Base-by-base conservation (phyloP, 352 stramenopile species). In the Globisporangium echinulatum region DNA sequence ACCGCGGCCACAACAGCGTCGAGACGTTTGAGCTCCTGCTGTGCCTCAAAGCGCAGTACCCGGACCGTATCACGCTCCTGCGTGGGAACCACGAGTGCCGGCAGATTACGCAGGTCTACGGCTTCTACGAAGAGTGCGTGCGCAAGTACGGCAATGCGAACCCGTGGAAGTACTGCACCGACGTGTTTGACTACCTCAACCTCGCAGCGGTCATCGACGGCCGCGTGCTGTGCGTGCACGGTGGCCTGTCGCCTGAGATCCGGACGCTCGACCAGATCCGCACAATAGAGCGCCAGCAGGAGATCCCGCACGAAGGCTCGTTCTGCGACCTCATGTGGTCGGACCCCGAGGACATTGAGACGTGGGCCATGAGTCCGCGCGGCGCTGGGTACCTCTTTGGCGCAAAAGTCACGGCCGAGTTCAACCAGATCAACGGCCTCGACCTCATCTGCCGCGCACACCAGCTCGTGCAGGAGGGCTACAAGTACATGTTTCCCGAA, bases 241-340 rank as follows among this genome's bases (percentile, higher is more conserved):
- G 96, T 38, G 96, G 96, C 7, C 69, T 99, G 25, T 98, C 88
- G 47, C 96, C 96, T 0, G 91, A 98, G 72, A 83, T 99, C 49
- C 82, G 87, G 17, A 98, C 92, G 52, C 79, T 99, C 46, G 96
- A 98, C 74, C 82, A 93, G 78, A 97, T 99, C 63, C 82, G 94
- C 52, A 96, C 87, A 65, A 98, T 99, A 76, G 91, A 98, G 78
- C 82, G 96, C 17, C 91, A 98, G 74, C 91, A 97, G 70, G 95
- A 98, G 82, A 96, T 98, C 57, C 92, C 94, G 4, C 93, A 98
- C 62, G 88, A 96, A 70, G 96, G 96, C 56, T 92, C 96, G 10
- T 98, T 99, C 72, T 98, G 92, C 64, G 96, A 99, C 80, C 86
- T 99, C 66, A 97, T 99, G 71, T 99, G 97, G 97, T 97, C 93